These are phyloP conservation scores for Leucoagaricus sp. DNA, from an alignment of 1,284 basidiomycete genomes.

Conservation along the genomic window DNA sequence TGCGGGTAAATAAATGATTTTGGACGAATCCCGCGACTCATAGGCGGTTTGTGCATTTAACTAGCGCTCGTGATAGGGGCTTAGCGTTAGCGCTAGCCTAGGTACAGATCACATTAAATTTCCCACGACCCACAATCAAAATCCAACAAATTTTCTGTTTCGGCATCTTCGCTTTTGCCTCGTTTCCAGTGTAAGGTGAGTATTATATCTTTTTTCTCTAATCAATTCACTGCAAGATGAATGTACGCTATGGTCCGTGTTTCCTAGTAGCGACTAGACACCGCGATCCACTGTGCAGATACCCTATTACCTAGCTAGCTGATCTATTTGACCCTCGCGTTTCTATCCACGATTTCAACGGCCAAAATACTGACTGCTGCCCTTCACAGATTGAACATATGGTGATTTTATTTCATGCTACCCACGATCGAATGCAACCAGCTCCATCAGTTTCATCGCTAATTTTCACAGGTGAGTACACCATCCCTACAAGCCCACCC, in stretches of 20 bases:
- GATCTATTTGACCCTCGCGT: constrained; percentile 41
- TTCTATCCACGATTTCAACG: neutral
- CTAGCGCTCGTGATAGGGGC: neutral
- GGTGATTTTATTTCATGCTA: too few relatives aligned
- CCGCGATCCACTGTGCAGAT: constrained; percentile 84
- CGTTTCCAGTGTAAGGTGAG: neutral
- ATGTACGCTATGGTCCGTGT: constrained; percentile 94
- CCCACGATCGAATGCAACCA: too few relatives aligned
- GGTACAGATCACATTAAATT: neutral
- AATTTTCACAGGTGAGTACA: neutral
- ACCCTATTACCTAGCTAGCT: constrained; percentile 82
- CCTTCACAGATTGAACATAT: neutral
- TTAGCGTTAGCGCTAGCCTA: too few relatives aligned
- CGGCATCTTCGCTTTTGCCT: neutral
- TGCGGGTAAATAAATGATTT: too few relatives aligned
- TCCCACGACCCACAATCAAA: too few relatives aligned
- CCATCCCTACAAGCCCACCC: too few relatives aligned
- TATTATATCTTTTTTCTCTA: neutral
- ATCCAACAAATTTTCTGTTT: too few relatives aligned
- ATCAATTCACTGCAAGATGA: constrained; percentile 57
- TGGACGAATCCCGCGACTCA: too few relatives aligned
- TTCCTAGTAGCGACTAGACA: constrained; percentile 99
- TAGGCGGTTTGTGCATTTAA: too few relatives aligned
- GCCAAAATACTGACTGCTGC: neutral
- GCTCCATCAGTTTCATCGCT: neutral